Base-by-base conservation (phyloP, 1,284 basidiomycete species). In the Mycosarcoma mackinlayi region DNA sequence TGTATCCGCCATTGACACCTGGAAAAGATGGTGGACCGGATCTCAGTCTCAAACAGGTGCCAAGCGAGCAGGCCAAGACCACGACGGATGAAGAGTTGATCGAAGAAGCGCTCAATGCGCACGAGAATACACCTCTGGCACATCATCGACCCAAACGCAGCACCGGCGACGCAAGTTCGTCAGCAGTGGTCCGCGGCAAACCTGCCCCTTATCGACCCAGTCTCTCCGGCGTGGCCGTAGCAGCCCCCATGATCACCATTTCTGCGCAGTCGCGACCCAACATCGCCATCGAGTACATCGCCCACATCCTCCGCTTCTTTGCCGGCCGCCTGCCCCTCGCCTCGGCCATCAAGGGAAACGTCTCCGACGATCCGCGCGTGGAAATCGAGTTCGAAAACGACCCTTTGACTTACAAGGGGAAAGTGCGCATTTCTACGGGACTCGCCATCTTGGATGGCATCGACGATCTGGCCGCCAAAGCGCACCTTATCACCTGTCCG, bases 281-380 rank as follows among this genome's bases (percentile, higher is more conserved):
- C 19, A 67, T 63, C 5, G 38, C 84, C 4, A 64, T 85, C 19
- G 84, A 86, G 60, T 58, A 69, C 25, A 57, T 85, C 34, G 86
- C 81, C 9, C 64, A 83, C 38, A 62, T 78, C 1, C 63, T 86
- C 24, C 68, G 78, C 33, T 82, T 76, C 59, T 76, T 86, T 35
- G 84, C 84, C 5, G 84, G 84, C 16, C 78, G 83, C 3, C 73
- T 86, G 4, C 85, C 86, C 4, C 61, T 86, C 16, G 84, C 84
- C 5, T 77, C 81, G 28, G 84, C 84, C 33, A 84, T 86, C 56
- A 74, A 68, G 77, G 85, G 86, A 37, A 86, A 86, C 38, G 84
- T 85, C 16, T 85, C 84, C n/a, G 85, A 86, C 67, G 86, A 87
- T 80, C 85, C 85, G 0, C 68, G 84, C 13, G 85, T 86, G 6